These are phyloP conservation scores for Pseudocercospora pini-densiflorae DNA, from an alignment of 2,329 filamentous ascomycete species.

Conservation along the genomic window DNA sequence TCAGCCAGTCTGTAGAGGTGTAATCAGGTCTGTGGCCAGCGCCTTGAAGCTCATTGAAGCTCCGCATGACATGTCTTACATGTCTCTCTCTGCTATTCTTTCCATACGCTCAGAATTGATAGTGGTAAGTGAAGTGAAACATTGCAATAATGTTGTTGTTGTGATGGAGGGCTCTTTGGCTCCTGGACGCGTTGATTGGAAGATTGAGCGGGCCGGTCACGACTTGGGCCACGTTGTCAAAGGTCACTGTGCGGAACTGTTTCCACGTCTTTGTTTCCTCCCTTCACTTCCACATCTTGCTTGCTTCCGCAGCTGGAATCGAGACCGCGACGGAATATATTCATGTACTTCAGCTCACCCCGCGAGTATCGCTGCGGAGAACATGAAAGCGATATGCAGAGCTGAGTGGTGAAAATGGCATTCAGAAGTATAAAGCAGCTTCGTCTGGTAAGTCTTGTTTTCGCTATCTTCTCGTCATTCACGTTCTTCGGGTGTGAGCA, in stretches of 20 bases:
- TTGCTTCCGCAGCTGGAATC: slow-evolving; percentile 8
- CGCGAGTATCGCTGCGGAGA: background rate
- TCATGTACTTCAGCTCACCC: slow-evolving; percentile 9
- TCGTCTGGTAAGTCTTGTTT: background rate
- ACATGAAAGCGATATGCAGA: background rate
- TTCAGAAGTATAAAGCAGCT: background rate
- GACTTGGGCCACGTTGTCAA: too few relatives aligned
- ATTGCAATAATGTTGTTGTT: too few relatives aligned
- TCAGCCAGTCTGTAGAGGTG: background rate
- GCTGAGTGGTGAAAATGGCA: background rate
- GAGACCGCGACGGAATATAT: slow-evolving; percentile 9
- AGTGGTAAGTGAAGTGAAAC: too few relatives aligned
- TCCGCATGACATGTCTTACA: too few relatives aligned
- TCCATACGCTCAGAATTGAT: too few relatives aligned
- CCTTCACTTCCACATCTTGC: background rate
- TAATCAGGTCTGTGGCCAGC: background rate
- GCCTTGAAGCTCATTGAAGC: too few relatives aligned
- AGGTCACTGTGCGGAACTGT: background rate
- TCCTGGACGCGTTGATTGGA: too few relatives aligned
- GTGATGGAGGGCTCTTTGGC: too few relatives aligned
- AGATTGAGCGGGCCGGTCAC: too few relatives aligned
- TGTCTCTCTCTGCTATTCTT: too few relatives aligned
- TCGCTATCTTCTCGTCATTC: background rate
- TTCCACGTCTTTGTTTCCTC: background rate
- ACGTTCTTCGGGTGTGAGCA: background rate